Base-by-base conservation (phyloP, 208 protist species). In the Polymyxa betae region DNA sequence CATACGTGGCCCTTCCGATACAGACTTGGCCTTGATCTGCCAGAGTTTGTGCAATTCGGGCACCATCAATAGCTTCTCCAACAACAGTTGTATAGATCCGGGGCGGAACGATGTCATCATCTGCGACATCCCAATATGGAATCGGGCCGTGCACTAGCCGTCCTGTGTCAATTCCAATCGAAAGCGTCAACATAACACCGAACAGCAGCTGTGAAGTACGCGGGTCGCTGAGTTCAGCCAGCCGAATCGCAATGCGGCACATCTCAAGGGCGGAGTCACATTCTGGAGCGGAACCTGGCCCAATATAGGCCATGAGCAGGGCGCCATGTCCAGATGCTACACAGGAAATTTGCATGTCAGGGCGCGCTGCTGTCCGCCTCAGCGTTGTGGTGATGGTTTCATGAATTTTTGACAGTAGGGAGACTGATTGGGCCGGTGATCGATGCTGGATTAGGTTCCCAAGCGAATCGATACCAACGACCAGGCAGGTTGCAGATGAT, bases 151-250 rank as follows among this genome's bases (percentile, higher is more conserved):
- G 72, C 16, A 43, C 72, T 5, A 43, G 35, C 5, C 72, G 40
- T n/a, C 72, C 72, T 35, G 35, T 82, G n/a, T 82, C 16, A 35
- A 82, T 43, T 12, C 72, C 72, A 12, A 82, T 82, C 72, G n/a
- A 5, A 5, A 82, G n/a, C n/a, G 72, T 82, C 5, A 82, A 20
- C 72, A 82, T 82, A 43, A 82, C 72, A 43, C 72, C 72, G 72
- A 82, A 82, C n/a, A 82, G 72, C 5, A 5, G 5, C 16, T 82
- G 72, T n/a, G 72, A 82, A 20, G 40, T 43, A 20, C 72, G 72
- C 5, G 72, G 72, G n/a, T 82, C 72, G 72, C 35, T 82, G 12
- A 82, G 72, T n/a, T 82, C 72, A 5, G 72, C 5, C 35, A 82
- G 72, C 40, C 35, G 72, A 35, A 82, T n/a, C 16, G 72, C 72